A percentile compares a stretch with the other conserved stretches of the same genome.
Conservation (phyloP, 2,329 filamentous ascomycete genomes). For the Clonostachys chloroleuca region DNA sequence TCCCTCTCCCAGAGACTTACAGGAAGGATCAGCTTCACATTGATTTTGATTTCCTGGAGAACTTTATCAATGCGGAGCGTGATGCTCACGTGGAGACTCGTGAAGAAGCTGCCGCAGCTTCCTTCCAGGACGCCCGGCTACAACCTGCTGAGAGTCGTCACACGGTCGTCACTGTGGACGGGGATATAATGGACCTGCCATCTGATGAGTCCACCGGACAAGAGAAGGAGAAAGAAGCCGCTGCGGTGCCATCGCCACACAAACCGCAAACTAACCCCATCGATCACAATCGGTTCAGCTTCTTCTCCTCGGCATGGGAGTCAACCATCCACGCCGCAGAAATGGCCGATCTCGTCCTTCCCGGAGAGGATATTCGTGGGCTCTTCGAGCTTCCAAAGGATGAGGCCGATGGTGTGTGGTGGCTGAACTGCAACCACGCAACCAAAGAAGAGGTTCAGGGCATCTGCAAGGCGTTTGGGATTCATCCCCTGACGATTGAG, state of each 20-base stretch:
- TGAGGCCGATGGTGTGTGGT: slow-evolving; percentile 84
- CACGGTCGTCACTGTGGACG: slow-evolving; percentile 43
- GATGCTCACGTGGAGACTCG: slow-evolving; percentile 43
- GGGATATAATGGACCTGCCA: slow-evolving; percentile 52
- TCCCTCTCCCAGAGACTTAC: slow-evolving; percentile 67
- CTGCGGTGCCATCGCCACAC: slow-evolving; percentile 18
- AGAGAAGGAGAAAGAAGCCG: slow-evolving; percentile 39
- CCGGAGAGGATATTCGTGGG: slow-evolving; percentile 83
- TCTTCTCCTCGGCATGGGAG: slow-evolving; percentile 94
- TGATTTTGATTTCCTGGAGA: slow-evolving; percentile 91
- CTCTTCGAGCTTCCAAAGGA: slow-evolving; percentile 69
- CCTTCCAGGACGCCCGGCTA: slow-evolving; percentile 25
- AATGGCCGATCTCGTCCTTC: slow-evolving; percentile 81
- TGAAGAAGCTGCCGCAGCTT: slow-evolving; percentile 32
- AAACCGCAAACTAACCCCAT: slow-evolving; percentile 23
- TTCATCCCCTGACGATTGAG: slow-evolving; percentile 93
- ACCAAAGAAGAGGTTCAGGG: slow-evolving; percentile 83
- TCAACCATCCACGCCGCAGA: slow-evolving; percentile 89
- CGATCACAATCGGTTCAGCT: slow-evolving; percentile 82
- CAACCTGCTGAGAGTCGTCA: slow-evolving; percentile 15
- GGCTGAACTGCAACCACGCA: slow-evolving; percentile 90
- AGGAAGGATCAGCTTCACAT: slow-evolving; percentile 73
- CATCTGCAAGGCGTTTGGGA: slow-evolving; percentile 90
- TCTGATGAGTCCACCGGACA: slow-evolving; percentile 34
- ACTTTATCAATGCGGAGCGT: slow-evolving; percentile 69